A percentile compares a stretch with the other conserved stretches of the same genome.
phyloP scores from a whole-genome alignment of 2,329 filamentous ascomycete species.

The Talaromyces sp. region DNA sequence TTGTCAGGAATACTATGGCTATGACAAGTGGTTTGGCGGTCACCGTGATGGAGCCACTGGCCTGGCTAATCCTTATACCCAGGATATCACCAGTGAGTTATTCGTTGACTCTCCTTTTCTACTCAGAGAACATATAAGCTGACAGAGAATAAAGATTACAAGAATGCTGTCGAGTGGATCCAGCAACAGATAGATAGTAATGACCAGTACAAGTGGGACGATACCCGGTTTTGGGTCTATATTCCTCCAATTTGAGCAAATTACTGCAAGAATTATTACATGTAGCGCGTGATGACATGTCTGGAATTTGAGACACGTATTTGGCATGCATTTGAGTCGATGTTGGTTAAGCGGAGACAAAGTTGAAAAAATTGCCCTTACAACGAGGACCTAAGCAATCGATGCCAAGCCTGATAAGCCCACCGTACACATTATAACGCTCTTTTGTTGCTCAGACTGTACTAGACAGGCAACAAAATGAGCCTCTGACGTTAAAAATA shows the following conservation, averaged over 20 bases:
- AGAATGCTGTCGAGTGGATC: slow-evolving; percentile 29
- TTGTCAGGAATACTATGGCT: slow-evolving; percentile 26
- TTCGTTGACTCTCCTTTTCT: not conserved
- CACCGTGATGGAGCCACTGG: slow-evolving; percentile 26
- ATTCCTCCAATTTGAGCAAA: slow-evolving; percentile 21
- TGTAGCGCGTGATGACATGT: not conserved
- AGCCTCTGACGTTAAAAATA: not conserved
- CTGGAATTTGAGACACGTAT: not conserved
- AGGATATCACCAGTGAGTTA: slow-evolving; percentile 22
- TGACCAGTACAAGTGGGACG: slow-evolving; percentile 23
- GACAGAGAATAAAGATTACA: slow-evolving; percentile 21
- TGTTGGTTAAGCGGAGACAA: too few species aligned
- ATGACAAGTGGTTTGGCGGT: slow-evolving; percentile 27
- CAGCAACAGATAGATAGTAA: slow-evolving; percentile 24
- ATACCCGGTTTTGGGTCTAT: slow-evolving; percentile 31
- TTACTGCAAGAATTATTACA: not conserved
- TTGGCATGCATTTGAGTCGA: too few species aligned
- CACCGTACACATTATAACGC: too few species aligned
- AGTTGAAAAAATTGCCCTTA: too few species aligned
- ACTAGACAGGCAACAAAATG: not conserved
- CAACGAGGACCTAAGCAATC: too few species aligned
- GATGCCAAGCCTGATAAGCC: not conserved
- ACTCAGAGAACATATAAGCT: not conserved
- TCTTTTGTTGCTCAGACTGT: too few species aligned
- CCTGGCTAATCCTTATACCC: slow-evolving; percentile 24